A percentile compares a stretch with the other conserved stretches of the same genome.
These are phyloP conservation scores for Skeletonema grethae DNA, from an alignment of 108 stramenopile genomes.

Conservation along the genomic window DNA sequence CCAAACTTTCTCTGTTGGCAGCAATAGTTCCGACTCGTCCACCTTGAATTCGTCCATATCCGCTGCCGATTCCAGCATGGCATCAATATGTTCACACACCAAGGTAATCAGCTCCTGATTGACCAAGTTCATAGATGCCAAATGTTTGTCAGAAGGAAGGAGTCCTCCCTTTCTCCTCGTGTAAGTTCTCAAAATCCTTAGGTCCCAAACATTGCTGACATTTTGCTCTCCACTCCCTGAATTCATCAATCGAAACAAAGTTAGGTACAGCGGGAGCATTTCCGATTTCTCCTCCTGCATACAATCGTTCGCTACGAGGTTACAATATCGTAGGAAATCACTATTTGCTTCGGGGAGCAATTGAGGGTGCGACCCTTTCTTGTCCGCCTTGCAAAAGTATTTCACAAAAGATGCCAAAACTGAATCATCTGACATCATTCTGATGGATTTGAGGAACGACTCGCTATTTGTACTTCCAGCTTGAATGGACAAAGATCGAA, in stretches of 20 bases:
- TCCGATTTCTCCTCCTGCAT: slow-evolving; percentile 61
- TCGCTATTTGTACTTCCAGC: slow-evolving; percentile 34
- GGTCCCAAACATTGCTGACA: slow-evolving; percentile 49
- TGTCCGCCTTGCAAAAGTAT: slow-evolving; percentile 60
- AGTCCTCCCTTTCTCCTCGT: slow-evolving; percentile 19
- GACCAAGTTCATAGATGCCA: slow-evolving; percentile 9
- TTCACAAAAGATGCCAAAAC: slow-evolving; percentile 66
- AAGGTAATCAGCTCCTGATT: slow-evolving; percentile 31
- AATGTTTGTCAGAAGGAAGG: background rate
- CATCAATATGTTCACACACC: slow-evolving; percentile 28
- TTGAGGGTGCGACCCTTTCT: slow-evolving; percentile 14
- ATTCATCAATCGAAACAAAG: slow-evolving; percentile 46
- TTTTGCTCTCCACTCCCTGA: slow-evolving; percentile 7
- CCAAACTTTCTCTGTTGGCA: background rate
- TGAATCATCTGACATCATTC: slow-evolving; percentile 77
- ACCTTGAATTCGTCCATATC: background rate
- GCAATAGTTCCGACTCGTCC: background rate
- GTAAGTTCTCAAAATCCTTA: slow-evolving; percentile 40
- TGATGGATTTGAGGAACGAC: slow-evolving; percentile 59
- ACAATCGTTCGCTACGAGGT: slow-evolving; percentile 58
- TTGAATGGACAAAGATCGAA: slow-evolving; percentile 50
- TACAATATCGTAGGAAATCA: slow-evolving; percentile 54
- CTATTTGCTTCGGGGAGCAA: background rate
- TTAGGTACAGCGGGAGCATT: slow-evolving; percentile 57
- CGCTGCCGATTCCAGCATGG: slow-evolving; percentile 1